Conservation (phyloP, 176 grass and related monocot genomes). For the Cymbopogon citratus region DNA sequence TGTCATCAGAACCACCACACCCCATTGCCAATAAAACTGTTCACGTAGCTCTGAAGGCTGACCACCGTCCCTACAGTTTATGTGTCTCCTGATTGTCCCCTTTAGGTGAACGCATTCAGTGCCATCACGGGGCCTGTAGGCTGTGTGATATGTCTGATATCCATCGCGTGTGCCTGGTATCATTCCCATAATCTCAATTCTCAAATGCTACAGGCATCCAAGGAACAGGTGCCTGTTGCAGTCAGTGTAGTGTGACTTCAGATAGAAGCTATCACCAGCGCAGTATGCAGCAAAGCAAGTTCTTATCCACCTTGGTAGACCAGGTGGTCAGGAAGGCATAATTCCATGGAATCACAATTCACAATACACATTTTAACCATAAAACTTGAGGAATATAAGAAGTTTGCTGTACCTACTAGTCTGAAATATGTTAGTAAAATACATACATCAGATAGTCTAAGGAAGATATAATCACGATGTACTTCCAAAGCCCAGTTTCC, state of each 20-base stretch:
- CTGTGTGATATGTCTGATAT: not conserved
- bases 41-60: not conserved
- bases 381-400: not conserved
- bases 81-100: not conserved
- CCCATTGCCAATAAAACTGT: not conserved
- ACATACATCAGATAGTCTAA: not conserved
- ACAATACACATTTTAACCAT: not conserved
- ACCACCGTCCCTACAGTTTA: not conserved
- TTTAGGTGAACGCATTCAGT: not conserved
- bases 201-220: not conserved
- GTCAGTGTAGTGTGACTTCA: not conserved
- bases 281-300: not conserved
- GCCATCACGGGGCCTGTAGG: slow-evolving; percentile 6
- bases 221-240: not conserved
- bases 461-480: slow-evolving; percentile 1
- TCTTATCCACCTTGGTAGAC: not conserved
- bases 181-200: not conserved
- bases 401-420: not conserved
- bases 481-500: slow-evolving; percentile 8
- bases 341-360: not conserved
- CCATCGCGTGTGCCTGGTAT: not conserved
- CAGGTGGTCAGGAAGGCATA: not conserved
- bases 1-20: not conserved
- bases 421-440: not conserved
- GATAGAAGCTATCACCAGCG: not conserved